Base-by-base conservation (phyloP, 177 flowering plant species). In the Vitis hybrid region DNA sequence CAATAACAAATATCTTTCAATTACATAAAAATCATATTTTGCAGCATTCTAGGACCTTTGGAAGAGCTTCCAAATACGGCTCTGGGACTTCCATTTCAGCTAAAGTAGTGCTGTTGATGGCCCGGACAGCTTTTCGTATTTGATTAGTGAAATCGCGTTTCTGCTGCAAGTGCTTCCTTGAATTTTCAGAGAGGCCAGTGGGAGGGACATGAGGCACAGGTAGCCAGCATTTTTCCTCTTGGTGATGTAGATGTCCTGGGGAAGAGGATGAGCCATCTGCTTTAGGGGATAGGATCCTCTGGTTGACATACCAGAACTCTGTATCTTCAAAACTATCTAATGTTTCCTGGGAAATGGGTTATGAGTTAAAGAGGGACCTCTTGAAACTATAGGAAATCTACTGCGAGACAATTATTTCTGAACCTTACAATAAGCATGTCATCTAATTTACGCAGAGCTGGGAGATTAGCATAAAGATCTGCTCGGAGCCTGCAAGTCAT, bases 191-290 rank as follows among this genome's bases (percentile, higher is more conserved):
- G 49, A 87, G 83, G 61, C 93, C 93, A 62, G 83, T 74, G 19
- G 80, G 74, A 59, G 90, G 87, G 27, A 89, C 90, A 14, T 84
- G 74, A 8, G 93, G 91, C 18, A 86, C 86, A 4, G 93, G 93
- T 6, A 89, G 83, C 93, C 93, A 89, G 91, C 93, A 89, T 66
- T 89, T 89, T 32, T 89, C 91, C 65, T 83, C 84, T 71, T 86
- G 90, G 4, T 85, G 83, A 56, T 82, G 84, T 52, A 81, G 79
- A 21, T 73, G 68, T 63, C 72, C 73, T 14, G 80, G 74, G 67
- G 81, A 81, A 65, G 91, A 79, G 55, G 84, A 55, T 32, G 89
- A 80, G 7, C 86, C 87, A 76, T 89, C 88, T 52, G 72, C 71
- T 55, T 83, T 88, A 3, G 79, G 80, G 46, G 87, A 82, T 52